Evolutionary conservation across 257 asterid genomes (phyloP).

Genomic region (Plantago elongata): DNA sequence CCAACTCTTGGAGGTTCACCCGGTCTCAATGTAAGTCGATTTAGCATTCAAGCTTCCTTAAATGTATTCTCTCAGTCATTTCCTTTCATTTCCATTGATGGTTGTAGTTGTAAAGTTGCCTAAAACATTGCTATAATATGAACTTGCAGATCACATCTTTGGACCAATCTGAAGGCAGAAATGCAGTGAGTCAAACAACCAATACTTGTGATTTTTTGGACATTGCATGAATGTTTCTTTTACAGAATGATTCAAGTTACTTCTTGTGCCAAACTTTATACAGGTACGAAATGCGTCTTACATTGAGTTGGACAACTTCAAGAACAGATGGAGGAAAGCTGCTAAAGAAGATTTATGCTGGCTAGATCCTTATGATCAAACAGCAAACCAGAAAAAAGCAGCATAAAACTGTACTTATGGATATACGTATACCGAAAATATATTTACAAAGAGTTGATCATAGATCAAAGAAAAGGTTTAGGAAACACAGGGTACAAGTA

Average conservation of each 20-base stretch:
- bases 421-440: too few relatives aligned
- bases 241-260: not conserved
- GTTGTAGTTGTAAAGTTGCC: not conserved
- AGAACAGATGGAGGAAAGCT: slow-evolving; percentile 64
- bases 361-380: slow-evolving; percentile 46
- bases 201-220: not conserved
- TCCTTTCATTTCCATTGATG: too few relatives aligned
- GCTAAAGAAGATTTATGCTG: slow-evolving; percentile 63
- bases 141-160: slow-evolving; percentile 28
- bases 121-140: not conserved
- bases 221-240: not conserved
- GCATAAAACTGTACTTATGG: not conserved
- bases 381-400: not conserved
- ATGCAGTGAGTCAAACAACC: slow-evolving; percentile 39
- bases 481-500: too few relatives aligned
- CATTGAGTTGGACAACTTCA: slow-evolving; percentile 49
- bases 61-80: too few relatives aligned
- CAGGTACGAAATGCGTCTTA: slow-evolving; percentile 53
- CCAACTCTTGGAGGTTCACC: slow-evolving; percentile 70
- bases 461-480: too few relatives aligned
- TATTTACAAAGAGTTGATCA: too few relatives aligned
- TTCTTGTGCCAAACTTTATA: not conserved
- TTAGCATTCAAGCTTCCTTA: not conserved
- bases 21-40: slow-evolving; percentile 32
- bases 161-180: slow-evolving; percentile 42